Percentiles rank a stretch among this genome's conserved stretches.
Evolutionary conservation across 768 basidiomycete species (phyloP).

Genomic region (Pseudohyphozyma bogoriensis): DNA sequence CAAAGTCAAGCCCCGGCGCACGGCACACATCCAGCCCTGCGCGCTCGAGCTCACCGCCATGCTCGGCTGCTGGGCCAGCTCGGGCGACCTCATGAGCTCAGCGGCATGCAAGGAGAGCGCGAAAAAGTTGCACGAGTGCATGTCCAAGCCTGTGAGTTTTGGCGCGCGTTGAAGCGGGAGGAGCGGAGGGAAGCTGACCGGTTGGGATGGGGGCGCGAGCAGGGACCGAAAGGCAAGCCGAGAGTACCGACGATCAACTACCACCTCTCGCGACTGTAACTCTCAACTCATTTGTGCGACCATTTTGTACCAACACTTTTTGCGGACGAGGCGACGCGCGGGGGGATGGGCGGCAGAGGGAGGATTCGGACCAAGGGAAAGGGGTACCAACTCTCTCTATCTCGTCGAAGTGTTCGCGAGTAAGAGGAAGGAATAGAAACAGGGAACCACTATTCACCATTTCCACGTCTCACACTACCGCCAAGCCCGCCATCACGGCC

Average conservation of each 20-base stretch:
- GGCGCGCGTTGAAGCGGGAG: neutral
- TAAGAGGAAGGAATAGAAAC: no score
- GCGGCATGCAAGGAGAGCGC: slow-evolving; percentile 53
- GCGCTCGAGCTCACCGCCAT: slow-evolving; percentile 60
- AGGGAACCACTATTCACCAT: no score
- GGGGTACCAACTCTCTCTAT: no score
- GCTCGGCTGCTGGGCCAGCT: slow-evolving; percentile 80
- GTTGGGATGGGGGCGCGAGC: slow-evolving; percentile 2
- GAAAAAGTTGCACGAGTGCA: slow-evolving; percentile 60
- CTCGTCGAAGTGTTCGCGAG: no score
- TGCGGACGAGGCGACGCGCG: no score
- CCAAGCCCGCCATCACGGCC: neutral
- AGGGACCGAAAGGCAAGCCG: slow-evolving; percentile 60
- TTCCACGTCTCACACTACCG: neutral
- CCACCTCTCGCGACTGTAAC: slow-evolving; percentile 45
- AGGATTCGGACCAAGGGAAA: no score
- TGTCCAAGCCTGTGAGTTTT: slow-evolving; percentile 66
- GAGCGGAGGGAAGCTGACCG: neutral
- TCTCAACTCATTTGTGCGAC: neutral
- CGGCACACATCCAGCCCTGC: slow-evolving; percentile 43
- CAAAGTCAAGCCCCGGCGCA: slow-evolving; percentile 25
- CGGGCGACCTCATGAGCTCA: slow-evolving; percentile 51
- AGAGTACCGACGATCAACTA: slow-evolving; percentile 78
- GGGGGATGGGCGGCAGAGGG: no score
- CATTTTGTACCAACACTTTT: no score